phyloP scores from a whole-genome alignment of 139 green algal genomes.

The Dunaliella sp. region DNA sequence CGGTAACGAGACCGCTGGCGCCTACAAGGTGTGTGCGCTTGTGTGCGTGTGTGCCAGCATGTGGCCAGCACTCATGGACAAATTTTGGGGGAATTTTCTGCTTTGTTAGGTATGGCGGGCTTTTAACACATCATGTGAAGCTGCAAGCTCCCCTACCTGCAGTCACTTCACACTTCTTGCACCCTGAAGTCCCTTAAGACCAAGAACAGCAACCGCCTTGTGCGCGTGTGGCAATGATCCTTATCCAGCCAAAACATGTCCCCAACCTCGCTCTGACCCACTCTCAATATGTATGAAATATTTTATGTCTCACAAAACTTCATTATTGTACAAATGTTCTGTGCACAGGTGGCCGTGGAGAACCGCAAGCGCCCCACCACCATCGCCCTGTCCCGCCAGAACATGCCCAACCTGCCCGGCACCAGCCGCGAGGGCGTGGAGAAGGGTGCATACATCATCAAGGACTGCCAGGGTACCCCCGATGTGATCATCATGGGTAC shows the following conservation, averaged over 20 bases:
- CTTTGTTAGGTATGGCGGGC: too few relatives aligned
- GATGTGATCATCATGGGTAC: constrained; percentile 95
- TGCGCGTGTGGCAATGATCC: too few relatives aligned
- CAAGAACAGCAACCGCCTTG: too few relatives aligned
- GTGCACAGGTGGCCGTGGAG: not conserved
- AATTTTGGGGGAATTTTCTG: too few relatives aligned
- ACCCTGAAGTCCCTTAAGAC: too few relatives aligned
- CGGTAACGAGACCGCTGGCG: constrained; percentile 93
- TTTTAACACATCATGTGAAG: too few relatives aligned
- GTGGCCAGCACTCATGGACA: too few relatives aligned
- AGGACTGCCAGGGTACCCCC: constrained; percentile 59
- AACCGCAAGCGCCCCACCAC: constrained; percentile 72
- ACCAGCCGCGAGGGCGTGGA: constrained; percentile 72
- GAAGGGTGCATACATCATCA: constrained; percentile 93
- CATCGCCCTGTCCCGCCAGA: constrained; percentile 94
- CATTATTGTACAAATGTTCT: not conserved
- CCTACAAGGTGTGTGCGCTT: constrained; percentile 76
- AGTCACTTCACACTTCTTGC: too few relatives aligned
- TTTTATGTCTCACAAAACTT: not conserved
- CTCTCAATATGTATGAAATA: constrained; percentile 4
- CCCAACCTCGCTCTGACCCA: too few relatives aligned
- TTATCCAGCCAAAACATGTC: too few relatives aligned
- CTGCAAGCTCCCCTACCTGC: too few relatives aligned
- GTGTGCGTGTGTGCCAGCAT: too few relatives aligned
- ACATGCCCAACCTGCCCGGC: constrained; percentile 89